These are phyloP conservation scores for Cordyceps javanica DNA, from an alignment of 2,329 filamentous ascomycete species.

Conservation along the genomic window DNA sequence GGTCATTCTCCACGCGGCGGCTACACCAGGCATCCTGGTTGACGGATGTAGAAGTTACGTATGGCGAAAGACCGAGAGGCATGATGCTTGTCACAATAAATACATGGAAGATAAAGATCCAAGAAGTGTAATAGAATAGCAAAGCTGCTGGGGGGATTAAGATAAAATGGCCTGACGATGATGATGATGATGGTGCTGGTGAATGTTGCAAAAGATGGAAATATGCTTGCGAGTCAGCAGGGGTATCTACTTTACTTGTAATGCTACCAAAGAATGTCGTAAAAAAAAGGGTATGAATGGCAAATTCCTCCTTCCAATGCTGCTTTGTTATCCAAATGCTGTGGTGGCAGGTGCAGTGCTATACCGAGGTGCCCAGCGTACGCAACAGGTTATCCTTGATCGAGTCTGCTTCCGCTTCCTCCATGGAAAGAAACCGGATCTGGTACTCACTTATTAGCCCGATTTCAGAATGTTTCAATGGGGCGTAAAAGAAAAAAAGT, in stretches of 20 bases:
- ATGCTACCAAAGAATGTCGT: not conserved
- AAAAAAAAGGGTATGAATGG: not conserved
- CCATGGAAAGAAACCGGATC: conserved; percentile 63
- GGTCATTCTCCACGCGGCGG: conserved; percentile 19
- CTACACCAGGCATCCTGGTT: conserved; percentile 17
- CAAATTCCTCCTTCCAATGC: not conserved
- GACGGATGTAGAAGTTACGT: conserved; percentile 2
- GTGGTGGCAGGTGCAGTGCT: conserved; percentile 2
- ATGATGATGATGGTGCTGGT: conserved; percentile 2
- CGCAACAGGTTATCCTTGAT: conserved; percentile 54
- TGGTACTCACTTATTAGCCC: conserved; percentile 26
- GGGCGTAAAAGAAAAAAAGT: not conserved
- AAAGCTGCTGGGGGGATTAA: conserved; percentile 1
- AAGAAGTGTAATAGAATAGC: conserved; percentile 2
- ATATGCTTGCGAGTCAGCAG: not conserved
- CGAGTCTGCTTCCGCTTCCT: conserved; percentile 50
- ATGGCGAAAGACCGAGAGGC: conserved; percentile 10
- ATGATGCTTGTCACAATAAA: not conserved
- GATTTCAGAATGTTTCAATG: not conserved
- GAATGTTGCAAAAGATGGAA: conserved; percentile 5
- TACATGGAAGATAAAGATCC: not conserved
- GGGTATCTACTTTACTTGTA: conserved; percentile 7
- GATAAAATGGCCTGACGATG: conserved; percentile 6
- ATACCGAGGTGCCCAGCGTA: conserved; percentile 35
- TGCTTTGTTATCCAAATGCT: not conserved